These are phyloP conservation scores for Fomitopsis serialis DNA, from an alignment of 768 basidiomycete genomes.

Conservation along the genomic window DNA sequence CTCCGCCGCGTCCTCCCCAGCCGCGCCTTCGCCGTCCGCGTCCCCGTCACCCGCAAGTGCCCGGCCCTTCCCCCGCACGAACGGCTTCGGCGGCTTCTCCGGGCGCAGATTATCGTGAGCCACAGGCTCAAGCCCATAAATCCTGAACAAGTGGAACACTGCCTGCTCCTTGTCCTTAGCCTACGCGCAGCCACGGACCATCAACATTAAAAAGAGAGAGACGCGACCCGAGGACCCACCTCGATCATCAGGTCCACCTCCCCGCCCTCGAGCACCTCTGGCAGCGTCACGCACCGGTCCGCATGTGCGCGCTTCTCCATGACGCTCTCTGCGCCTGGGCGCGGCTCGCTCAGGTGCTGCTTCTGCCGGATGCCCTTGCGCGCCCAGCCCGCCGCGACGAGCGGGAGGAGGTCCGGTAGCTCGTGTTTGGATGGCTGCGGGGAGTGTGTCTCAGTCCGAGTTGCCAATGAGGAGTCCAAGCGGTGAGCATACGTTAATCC, in stretches of 20 bases:
- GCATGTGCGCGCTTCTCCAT: conserved; percentile 89
- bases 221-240: conserved; percentile 14
- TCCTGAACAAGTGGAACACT: conserved; percentile 77
- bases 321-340: conserved; percentile 74
- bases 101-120: conserved; percentile 39
- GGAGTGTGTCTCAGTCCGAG: conserved; percentile 16
- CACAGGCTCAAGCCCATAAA: conserved; percentile 67
- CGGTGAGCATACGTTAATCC: conserved; percentile 32
- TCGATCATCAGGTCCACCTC: conserved; percentile 83
- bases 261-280: conserved; percentile 56
- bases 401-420: conserved; percentile 61
- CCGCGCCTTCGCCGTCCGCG: conserved; percentile 1
- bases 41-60: not conserved
- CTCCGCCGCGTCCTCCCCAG: conserved; percentile 11
- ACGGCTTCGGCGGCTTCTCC: conserved; percentile 22
- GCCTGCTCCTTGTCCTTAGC: conserved; percentile 94
- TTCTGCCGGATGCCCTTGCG: conserved; percentile 80
- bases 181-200: conserved; percentile 11
- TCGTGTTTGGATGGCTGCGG: conserved; percentile 30
- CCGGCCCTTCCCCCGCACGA: conserved; percentile 9
- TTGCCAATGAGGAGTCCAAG: not conserved
- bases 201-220: too few species aligned
- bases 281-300: conserved; percentile 69
- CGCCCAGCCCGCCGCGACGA: conserved; percentile 69
- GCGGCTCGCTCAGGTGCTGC: conserved; percentile 88